These are phyloP conservation scores for Fusarium poae DNA, from an alignment of 2,329 filamentous ascomycete species.

Conservation along the genomic window DNA sequence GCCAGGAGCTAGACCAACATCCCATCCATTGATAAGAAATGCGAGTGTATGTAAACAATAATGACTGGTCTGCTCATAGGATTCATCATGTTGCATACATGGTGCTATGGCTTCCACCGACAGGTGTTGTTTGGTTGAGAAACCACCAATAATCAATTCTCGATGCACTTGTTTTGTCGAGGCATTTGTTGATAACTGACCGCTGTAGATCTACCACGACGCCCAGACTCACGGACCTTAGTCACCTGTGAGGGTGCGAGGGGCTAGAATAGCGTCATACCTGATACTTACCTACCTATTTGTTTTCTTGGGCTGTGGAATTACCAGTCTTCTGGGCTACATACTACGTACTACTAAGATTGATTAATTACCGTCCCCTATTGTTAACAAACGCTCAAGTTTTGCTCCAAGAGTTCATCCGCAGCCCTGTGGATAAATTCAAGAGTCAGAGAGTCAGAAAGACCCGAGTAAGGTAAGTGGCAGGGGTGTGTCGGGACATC, in stretches of 20 bases:
- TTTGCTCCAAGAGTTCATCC: constrained; percentile 8
- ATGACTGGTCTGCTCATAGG: constrained; percentile 20
- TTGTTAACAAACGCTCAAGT: not conserved
- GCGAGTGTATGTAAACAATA: constrained; percentile 1
- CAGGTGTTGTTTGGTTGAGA: constrained; percentile 24
- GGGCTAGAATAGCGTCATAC: constrained; percentile 29
- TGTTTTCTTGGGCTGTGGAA: not conserved
- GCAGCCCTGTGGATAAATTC: constrained; percentile 22
- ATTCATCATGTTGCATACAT: constrained; percentile 29
- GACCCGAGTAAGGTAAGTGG: not conserved
- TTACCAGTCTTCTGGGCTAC: constrained; percentile 9
- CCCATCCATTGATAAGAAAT: constrained; percentile 16
- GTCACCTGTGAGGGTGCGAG: constrained; percentile 7
- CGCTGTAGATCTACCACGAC: constrained; percentile 10
- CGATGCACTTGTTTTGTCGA: not conserved
- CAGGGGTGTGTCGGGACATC: constrained; percentile 37
- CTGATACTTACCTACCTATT: constrained; percentile 31
- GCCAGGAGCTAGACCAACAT: constrained; percentile 9
- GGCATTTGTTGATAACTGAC: constrained; percentile 10
- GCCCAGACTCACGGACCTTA: constrained; percentile 17
- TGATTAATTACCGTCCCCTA: constrained; percentile 9
- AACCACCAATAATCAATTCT: constrained; percentile 27
- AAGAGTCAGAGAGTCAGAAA: constrained; percentile 20
- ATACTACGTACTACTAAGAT: constrained; percentile 4
- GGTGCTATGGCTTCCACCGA: not conserved